Evolutionary conservation across 2,329 filamentous ascomycete species (phyloP), one percentile per base, ranked within the genome.

Genomic region (Cladophialophora chaetospira): DNA sequence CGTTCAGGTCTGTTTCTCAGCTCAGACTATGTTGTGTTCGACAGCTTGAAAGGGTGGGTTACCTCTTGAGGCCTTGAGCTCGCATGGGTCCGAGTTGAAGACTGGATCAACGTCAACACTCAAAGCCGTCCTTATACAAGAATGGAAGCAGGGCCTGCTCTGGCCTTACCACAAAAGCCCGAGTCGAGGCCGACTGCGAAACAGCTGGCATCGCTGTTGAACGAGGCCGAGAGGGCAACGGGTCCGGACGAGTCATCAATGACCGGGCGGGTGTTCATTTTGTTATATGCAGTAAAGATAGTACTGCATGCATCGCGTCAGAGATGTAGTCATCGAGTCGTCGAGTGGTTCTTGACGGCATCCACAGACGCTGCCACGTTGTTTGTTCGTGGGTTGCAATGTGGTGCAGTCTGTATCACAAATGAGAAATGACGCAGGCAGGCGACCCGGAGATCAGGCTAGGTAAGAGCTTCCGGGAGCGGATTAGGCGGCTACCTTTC

Each of bases 161-260:
- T 47, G 40, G 36, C 71, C 86, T 68, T 81, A 92, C 90, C 85
- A 73, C 88, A 89, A 71, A 95, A 92, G 25, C 93, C 93, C 9
- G 86, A 86, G 69, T 96, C 89, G 6, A 96, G 79, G 6, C 91
- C 94, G 26, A 95, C 88, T 23, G 91, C 84, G 73, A 97, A 97
- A 69, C 88, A 92, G 66, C 85, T 92, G 63, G 84, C 84, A 71
- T 94, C 89, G 67, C 85, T 82, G 70, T 97, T 97, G 77, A 96
- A 96, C 6, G 88, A 85, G 43, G 88, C 85, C 11, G 90, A 95
- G 33, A 97, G 82, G 9, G 91, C 92, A 59, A 86, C 82, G 3
- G 88, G 87, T 52, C 86, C 84, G 40, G 81, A 82, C 15, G 89
- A 85, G 48, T 85, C 84, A 76, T 96, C 91, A 69, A 97, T 90